These are phyloP conservation scores for Pleurotus sapidus DNA, from an alignment of 768 basidiomycete genomes.

Conservation along the genomic window DNA sequence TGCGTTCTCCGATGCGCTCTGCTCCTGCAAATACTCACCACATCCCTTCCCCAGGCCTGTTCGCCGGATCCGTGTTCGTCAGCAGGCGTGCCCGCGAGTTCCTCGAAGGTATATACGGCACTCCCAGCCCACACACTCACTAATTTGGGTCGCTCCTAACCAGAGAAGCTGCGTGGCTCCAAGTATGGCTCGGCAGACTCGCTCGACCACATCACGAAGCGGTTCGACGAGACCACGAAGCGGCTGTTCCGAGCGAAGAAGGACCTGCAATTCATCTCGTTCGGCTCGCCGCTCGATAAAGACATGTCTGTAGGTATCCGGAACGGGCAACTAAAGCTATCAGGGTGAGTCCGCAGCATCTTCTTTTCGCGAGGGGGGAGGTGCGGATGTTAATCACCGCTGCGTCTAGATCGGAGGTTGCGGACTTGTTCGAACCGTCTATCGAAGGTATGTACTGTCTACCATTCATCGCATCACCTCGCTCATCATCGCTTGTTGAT, in stretches of 20 bases:
- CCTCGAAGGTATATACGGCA: constrained; percentile 50
- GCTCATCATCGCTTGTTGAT: not conserved
- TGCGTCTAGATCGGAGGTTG: constrained; percentile 42
- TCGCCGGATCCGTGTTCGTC: constrained; percentile 82
- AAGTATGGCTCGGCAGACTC: constrained; percentile 71
- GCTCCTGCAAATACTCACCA: not conserved
- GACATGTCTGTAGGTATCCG: constrained; percentile 69
- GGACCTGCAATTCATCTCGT: constrained; percentile 69
- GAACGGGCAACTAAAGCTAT: constrained; percentile 67
- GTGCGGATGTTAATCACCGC: not conserved
- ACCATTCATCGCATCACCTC: not conserved
- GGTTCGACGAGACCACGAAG: constrained; percentile 83
- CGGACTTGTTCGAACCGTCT: constrained; percentile 76
- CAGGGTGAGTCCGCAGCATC: constrained; percentile 43
- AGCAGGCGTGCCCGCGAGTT: constrained; percentile 72
- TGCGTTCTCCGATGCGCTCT: constrained; percentile 28
- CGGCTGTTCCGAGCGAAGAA: constrained; percentile 69
- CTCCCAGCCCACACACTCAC: not conserved
- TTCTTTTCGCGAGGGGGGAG: not conserved
- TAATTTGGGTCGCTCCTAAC: constrained; percentile 6
- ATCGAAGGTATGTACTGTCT: constrained; percentile 43
- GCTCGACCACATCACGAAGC: constrained; percentile 75
- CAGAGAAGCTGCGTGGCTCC: constrained; percentile 69
- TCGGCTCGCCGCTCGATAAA: constrained; percentile 78
- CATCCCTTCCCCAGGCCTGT: constrained; percentile 51